These are phyloP conservation scores for Athelia psychrophila DNA, from an alignment of 1,284 basidiomycete species.

Conservation along the genomic window DNA sequence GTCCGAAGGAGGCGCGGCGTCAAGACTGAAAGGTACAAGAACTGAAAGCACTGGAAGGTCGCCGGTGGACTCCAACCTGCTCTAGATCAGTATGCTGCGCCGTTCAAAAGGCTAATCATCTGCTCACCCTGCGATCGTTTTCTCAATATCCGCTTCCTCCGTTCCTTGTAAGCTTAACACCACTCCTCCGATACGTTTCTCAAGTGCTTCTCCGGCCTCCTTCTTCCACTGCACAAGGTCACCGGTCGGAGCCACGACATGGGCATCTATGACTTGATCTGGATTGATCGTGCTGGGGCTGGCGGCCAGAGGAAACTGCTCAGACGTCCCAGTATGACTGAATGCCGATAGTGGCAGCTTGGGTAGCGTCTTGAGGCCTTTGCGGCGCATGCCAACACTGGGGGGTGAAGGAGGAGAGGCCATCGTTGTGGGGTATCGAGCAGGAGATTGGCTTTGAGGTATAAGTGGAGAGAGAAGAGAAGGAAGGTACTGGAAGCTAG, in stretches of 20 bases:
- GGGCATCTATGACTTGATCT: constrained; percentile 61
- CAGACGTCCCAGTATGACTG: constrained; percentile 60
- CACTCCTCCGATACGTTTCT: constrained; percentile 43
- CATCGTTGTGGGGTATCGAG: not conserved
- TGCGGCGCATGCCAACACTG: constrained; percentile 45
- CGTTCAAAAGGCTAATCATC: constrained; percentile 2
- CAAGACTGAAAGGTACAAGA: constrained; percentile 53
- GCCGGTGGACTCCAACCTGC: constrained; percentile 16
- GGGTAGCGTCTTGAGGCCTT: constrained; percentile 60
- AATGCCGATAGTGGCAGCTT: constrained; percentile 72
- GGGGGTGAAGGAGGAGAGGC: constrained; percentile 34
- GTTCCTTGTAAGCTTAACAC: constrained; percentile 47
- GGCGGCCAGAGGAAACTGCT: constrained; percentile 64
- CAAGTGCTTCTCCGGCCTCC: constrained; percentile 45
- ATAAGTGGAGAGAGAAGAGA: too few species aligned
- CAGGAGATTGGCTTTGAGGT: too few species aligned
- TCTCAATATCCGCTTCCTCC: constrained; percentile 32
- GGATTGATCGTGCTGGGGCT: constrained; percentile 68
- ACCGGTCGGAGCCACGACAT: constrained; percentile 40
- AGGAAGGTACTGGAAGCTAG: too few species aligned
- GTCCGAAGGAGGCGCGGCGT: constrained; percentile 35
- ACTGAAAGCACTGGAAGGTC: constrained; percentile 47
- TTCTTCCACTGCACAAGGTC: constrained; percentile 49
- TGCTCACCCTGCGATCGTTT: constrained; percentile 28
- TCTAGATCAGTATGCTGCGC: constrained; percentile 6